Base-by-base conservation (phyloP, 345 rosid genomes). In the Syzygium jambos region DNA sequence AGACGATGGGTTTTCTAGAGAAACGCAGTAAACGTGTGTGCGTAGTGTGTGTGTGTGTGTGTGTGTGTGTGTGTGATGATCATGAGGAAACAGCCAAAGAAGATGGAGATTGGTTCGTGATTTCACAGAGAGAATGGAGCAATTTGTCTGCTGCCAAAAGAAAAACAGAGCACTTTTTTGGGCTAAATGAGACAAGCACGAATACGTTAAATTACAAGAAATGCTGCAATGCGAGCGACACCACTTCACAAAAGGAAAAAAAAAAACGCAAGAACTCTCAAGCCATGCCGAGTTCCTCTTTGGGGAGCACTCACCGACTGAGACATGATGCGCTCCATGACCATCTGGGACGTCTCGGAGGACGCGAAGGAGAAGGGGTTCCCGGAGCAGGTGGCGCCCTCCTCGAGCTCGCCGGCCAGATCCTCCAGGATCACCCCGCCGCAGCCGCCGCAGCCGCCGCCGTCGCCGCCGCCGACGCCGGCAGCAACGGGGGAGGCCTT, bases 341-440 rank as follows among this genome's bases (percentile, higher is more conserved):
- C 95, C 99, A 98, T 95, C 92, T 93, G 99, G 43, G 98, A 98
- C 55, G 99, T 98, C 89, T 98, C 99, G 1, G 96, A 95, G 52
- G 96, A 96, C 17, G 98, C 99, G 43, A 98, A 98, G 10, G 98
- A 95, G 92, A 95, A 96, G 6, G 98, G 97, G 92, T 96, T 98
- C 5, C 99, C 98, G 49, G 98, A 93, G 91, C 93, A 95, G 3
- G 92, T 83, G 65, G 93, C 95, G 86, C 85, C 91, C 14, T 95
- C 99, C 30, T 95, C 99, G 3, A 91, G 34, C 63, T 95, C 99
- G 5, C 91, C 97, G 9, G 91, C 91, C 22, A 92, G 90, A 59
- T 95, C 99, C 90, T 96, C 98, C 86, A 89, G 96, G 86, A 95
- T 95, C 77, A 77, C 41, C 15, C 53, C 86, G 8, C 86, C 77